phyloP scores from a whole-genome alignment of 371 early-diverging fungal genomes.

The Rhizopus stolonifer region DNA sequence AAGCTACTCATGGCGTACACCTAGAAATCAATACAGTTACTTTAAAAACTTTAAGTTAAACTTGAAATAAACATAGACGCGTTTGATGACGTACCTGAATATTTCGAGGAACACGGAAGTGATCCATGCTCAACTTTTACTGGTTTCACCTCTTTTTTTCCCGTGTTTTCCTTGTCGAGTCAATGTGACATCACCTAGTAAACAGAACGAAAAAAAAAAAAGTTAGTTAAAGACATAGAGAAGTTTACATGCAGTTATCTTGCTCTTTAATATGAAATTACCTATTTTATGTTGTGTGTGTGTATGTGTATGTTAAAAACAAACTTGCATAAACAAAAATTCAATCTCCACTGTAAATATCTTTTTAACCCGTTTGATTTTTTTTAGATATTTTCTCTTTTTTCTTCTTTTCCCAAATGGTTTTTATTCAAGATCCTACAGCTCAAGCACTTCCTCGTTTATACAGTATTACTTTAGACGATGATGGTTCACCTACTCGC shows the following conservation, averaged over 20 bases:
- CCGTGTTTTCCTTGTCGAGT: too few species aligned
- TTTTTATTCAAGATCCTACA: slow-evolving; percentile 1
- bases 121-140: too few species aligned
- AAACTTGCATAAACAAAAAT: neutral
- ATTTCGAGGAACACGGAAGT: too few species aligned
- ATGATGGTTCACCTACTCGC: slow-evolving; percentile 57
- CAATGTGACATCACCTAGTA: too few species aligned
- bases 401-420: slow-evolving; percentile 9
- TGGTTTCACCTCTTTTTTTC: too few species aligned
- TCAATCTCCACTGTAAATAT: neutral
- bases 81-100: too few species aligned
- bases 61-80: neutral
- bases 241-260: too few species aligned
- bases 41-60: slow-evolving; percentile 52
- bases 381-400: neutral
- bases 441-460: slow-evolving; percentile 19
- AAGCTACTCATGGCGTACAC: slow-evolving; percentile 45
- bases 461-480: slow-evolving; percentile 52
- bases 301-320: too few species aligned
- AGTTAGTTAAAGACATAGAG: too few species aligned
- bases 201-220: too few species aligned
- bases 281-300: too few species aligned
- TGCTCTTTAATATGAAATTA: too few species aligned
- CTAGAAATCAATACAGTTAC: slow-evolving; percentile 48
- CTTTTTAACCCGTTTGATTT: neutral